Base-by-base conservation (phyloP, 768 basidiomycete species). In the Kwoniella dendrophila region DNA sequence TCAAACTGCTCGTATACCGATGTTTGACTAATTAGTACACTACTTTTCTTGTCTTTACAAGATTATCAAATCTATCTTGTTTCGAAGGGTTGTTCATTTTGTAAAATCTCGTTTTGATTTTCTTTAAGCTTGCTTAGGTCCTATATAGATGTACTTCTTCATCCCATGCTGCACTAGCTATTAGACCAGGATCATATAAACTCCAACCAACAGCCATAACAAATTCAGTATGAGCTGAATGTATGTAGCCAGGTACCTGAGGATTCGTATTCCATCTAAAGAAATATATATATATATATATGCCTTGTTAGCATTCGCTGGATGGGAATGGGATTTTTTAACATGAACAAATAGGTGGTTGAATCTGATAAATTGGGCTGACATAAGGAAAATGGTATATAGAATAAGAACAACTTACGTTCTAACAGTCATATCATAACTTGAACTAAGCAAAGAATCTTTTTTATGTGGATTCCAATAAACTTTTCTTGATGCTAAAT, bases 341-440 rank as follows among this genome's bases (percentile, higher is more conserved):
- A n/a, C n/a, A n/a, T n/a, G n/a, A n/a, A n/a, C n/a, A n/a, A n/a
- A n/a, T n/a, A n/a, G n/a, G n/a, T n/a, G n/a, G n/a, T n/a, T n/a
- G n/a, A n/a, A n/a, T n/a, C n/a, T n/a, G n/a, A n/a, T n/a, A n/a
- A n/a, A n/a, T n/a, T 20, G 12, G 41, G 16, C 4, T 20, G 16
- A 47, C 26, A 18, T 62, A 16, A 22, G 26, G 41, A 43, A 18
- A 38, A 18, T 8, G 36, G 36, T 18, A 38, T 8, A 38, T 18
- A 38, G 36, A 38, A 38, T 18, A 8, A 43, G 18, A 43, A 43
- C 7, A 5, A 84, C 88, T 75, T 82, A 96, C 89, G 94, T 83
- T 77, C 91, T 83, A 78, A 89, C 92, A 1, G 92, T 92, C 95
- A 97, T 98, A 75, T 98, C 95, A 80, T 97, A 94, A 71, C 89